Evolutionary conservation across 805 yeast genomes (phyloP).

Genomic region (Metschnikowia lachancei): DNA sequence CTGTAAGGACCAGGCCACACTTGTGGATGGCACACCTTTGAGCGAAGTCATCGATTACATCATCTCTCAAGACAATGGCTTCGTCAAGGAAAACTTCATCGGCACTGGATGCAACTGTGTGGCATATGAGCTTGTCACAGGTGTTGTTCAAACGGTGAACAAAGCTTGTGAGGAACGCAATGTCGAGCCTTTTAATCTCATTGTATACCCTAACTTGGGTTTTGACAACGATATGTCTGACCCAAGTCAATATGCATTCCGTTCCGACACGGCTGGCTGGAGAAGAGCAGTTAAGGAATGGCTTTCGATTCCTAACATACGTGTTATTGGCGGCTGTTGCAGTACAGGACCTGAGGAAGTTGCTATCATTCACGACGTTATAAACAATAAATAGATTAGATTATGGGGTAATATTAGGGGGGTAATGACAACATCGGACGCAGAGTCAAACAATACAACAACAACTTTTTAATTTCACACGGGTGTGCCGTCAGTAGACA

Average conservation of each 20-base stretch:
- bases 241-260: constrained; percentile 27
- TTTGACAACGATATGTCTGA: constrained; percentile 54
- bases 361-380: constrained; percentile 12
- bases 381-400: constrained; percentile 3
- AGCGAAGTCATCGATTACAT: constrained; percentile 31
- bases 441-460: not conserved
- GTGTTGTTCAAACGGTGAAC: constrained; percentile 38
- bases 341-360: constrained; percentile 57
- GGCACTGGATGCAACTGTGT: constrained; percentile 73
- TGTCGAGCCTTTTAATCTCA: constrained; percentile 34
- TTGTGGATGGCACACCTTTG: constrained; percentile 35
- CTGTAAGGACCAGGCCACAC: constrained; percentile 22
- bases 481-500: not conserved
- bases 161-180: constrained; percentile 11
- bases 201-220: constrained; percentile 77
- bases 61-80: constrained; percentile 14
- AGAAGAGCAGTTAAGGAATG: constrained; percentile 38
- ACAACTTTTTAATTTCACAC: not conserved
- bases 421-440: not conserved
- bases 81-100: constrained; percentile 28
- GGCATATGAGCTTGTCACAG: constrained; percentile 40
- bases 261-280: constrained; percentile 32
- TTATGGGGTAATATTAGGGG: constrained; percentile 6
- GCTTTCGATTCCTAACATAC: constrained; percentile 40
- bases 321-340: constrained; percentile 72